Conservation (phyloP, 306 rosid species). For the Cicer yamashitae region DNA sequence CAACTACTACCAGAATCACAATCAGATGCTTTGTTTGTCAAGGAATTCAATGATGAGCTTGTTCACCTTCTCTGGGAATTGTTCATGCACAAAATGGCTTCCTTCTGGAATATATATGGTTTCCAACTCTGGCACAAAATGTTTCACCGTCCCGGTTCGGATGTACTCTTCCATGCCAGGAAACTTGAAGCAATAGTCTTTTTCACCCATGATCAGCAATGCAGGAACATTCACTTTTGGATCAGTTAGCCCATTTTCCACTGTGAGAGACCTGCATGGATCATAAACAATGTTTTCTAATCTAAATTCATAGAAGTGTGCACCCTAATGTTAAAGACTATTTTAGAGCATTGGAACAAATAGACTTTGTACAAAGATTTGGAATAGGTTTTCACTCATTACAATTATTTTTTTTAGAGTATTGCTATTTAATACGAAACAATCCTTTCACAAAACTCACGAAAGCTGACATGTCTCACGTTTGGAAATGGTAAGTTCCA, state of each 20-base stretch:
- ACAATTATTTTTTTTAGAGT: background rate
- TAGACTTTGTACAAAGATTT: background rate
- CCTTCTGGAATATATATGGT: conserved; percentile 57
- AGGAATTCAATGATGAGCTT: conserved; percentile 60
- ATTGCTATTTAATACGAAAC: too few species aligned
- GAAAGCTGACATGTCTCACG: too few species aligned
- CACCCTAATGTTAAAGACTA: background rate
- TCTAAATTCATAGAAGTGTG: background rate
- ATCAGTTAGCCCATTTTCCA: conserved; percentile 56
- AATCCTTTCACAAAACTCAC: too few species aligned
- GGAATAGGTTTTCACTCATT: background rate
- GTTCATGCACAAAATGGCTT: conserved; percentile 64
- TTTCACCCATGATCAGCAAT: conserved; percentile 61
- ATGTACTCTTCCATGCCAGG: conserved; percentile 64
- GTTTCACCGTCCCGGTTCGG: conserved; percentile 52
- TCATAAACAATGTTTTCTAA: background rate
- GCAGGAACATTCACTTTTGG: conserved; percentile 57
- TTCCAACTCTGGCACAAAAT: conserved; percentile 61
- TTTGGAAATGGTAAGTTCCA: too few species aligned
- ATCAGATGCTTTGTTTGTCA: conserved; percentile 52
- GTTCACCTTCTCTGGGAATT: conserved; percentile 61
- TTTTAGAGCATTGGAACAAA: too few species aligned
- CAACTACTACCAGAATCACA: conserved; percentile 2
- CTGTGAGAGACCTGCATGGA: conserved; percentile 44
- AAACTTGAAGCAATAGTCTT: conserved; percentile 56